These are phyloP conservation scores for Phytophthora pini DNA, from an alignment of 352 stramenopile species.

Conservation along the genomic window DNA sequence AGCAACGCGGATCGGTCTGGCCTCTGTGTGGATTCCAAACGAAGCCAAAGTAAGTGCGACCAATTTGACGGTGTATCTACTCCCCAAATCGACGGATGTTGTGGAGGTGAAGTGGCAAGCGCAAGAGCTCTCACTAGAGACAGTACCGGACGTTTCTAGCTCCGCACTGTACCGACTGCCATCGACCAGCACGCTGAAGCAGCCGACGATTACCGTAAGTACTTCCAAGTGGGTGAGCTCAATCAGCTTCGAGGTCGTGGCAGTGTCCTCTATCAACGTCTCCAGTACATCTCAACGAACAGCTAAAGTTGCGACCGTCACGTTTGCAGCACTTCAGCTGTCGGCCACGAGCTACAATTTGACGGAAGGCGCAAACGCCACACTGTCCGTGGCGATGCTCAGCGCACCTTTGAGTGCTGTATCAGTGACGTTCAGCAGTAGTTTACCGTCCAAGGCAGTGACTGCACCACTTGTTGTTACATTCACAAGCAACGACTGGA, in stretches of 20 bases:
- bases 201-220: constrained; percentile 39
- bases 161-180: constrained; percentile 46
- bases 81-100: constrained; percentile 25
- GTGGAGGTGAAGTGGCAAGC: constrained; percentile 52
- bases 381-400: constrained; percentile 43
- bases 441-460: constrained; percentile 36
- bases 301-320: constrained; percentile 30
- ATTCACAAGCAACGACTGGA: constrained; percentile 50
- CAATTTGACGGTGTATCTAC: constrained; percentile 41
- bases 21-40: constrained; percentile 38
- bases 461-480: constrained; percentile 25
- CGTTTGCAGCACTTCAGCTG: constrained; percentile 48
- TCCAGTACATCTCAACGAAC: constrained; percentile 50
- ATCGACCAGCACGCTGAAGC: constrained; percentile 26
- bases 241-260: constrained; percentile 48
- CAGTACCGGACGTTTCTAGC: constrained; percentile 34
- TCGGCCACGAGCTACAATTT: constrained; percentile 50
- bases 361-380: constrained; percentile 38
- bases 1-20: constrained; percentile 45
- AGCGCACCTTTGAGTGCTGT: constrained; percentile 45
- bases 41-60: constrained; percentile 44
- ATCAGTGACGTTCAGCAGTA: constrained; percentile 46
- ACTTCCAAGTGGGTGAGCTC: constrained; percentile 32
- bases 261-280: constrained; percentile 31
- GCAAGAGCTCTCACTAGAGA: constrained; percentile 38